phyloP scores from a whole-genome alignment of 441 rosid species.

The Omphalea diandra region DNA sequence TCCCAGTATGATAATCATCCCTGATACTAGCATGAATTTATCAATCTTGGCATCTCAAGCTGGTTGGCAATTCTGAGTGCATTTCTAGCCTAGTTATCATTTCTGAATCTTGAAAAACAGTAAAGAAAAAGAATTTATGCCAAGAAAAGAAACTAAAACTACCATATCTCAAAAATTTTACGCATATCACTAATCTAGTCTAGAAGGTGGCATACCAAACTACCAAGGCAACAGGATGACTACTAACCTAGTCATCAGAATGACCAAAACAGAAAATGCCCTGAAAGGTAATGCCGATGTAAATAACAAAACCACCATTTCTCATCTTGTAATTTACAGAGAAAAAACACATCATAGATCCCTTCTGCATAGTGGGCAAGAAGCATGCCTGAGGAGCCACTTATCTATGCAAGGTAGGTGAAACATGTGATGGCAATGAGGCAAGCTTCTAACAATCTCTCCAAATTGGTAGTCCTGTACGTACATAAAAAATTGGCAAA shows the following conservation, averaged over 20 bases:
- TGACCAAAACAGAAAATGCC: slow-evolving; percentile 23
- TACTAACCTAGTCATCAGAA: slow-evolving; percentile 16
- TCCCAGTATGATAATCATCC: too few relatives aligned
- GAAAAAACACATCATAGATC: slow-evolving; percentile 44
- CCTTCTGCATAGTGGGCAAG: slow-evolving; percentile 94
- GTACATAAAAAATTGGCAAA: slow-evolving; percentile 22
- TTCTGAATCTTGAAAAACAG: too few relatives aligned
- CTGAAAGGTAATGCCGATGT: slow-evolving; percentile 20
- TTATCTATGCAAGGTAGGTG: slow-evolving; percentile 93
- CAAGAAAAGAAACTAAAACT: background rate
- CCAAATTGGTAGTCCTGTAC: slow-evolving; percentile 92
- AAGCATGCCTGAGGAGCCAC: slow-evolving; percentile 84
- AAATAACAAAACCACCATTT: slow-evolving; percentile 22
- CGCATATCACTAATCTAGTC: slow-evolving; percentile 30
- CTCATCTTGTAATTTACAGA: slow-evolving; percentile 32
- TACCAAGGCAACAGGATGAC: slow-evolving; percentile 19
- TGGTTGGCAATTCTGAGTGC: background rate
- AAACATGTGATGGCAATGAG: slow-evolving; percentile 92
- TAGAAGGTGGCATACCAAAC: slow-evolving; percentile 24
- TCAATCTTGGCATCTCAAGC: too few relatives aligned
- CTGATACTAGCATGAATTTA: too few relatives aligned
- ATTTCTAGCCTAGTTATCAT: background rate
- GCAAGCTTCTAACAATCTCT: slow-evolving; percentile 88
- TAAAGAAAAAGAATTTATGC: background rate
- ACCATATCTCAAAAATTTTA: slow-evolving; percentile 29